phyloP scores from a whole-genome alignment of 2,329 filamentous ascomycete genomes.

The Colletotrichum cuscutae region DNA sequence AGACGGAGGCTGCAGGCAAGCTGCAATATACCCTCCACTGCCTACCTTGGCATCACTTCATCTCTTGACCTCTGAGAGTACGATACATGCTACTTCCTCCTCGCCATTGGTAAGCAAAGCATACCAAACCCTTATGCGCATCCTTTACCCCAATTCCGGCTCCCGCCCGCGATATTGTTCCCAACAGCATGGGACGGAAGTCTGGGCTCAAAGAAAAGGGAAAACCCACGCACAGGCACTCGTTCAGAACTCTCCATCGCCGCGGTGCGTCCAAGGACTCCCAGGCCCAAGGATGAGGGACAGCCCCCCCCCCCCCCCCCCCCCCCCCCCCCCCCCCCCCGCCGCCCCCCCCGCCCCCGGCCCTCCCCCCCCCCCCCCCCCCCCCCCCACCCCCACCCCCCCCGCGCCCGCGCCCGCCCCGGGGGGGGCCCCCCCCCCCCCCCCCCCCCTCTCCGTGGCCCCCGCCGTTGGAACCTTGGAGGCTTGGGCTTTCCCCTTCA shows the following conservation, averaged over 20 bases:
- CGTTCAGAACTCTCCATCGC: not conserved
- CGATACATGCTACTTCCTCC: not conserved
- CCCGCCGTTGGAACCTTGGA: not conserved
- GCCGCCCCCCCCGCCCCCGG: too few species aligned
- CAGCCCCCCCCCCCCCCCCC: not conserved
- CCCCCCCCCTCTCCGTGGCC: too few species aligned
- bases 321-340: too few species aligned
- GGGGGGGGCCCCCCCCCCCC: too few species aligned
- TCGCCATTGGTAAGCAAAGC: not conserved
- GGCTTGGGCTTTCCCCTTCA: not conserved
- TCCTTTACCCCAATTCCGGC: not conserved
- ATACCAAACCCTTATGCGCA: not conserved
- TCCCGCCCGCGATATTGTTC: not conserved
- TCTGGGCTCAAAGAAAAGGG: too few species aligned
- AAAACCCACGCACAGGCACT: not conserved
- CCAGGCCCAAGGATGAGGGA: slow-evolving; percentile 1
- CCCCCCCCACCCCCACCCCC: too few species aligned
- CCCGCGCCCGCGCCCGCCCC: too few species aligned
- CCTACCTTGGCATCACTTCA: not conserved
- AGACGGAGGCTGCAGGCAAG: not conserved
- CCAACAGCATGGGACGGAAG: not conserved
- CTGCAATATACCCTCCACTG: not conserved
- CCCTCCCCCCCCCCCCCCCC: too few species aligned
- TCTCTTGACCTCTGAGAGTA: not conserved
- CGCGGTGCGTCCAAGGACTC: too few species aligned